Percentiles rank a stretch among this genome's conserved stretches.
These are phyloP conservation scores for Papiliotrema laurentii DNA, from an alignment of 1,284 basidiomycete species.

Conservation along the genomic window DNA sequence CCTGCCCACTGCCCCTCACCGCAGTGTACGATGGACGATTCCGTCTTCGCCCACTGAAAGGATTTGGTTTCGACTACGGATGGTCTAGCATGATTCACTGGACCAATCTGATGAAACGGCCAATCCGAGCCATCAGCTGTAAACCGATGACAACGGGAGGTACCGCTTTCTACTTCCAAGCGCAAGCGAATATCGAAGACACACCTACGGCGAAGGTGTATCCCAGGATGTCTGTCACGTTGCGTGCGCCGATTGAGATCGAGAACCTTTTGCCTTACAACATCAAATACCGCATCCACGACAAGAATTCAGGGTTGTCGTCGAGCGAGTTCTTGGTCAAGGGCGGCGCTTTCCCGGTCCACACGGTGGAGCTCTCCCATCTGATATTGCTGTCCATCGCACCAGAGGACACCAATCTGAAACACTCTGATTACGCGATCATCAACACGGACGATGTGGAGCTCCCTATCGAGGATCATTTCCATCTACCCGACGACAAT, in stretches of 20 bases:
- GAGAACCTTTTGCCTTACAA: conserved; percentile 97
- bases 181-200: conserved; percentile 78
- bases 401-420: conserved; percentile 73
- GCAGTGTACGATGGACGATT: conserved; percentile 79
- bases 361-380: conserved; percentile 93
- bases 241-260: conserved; percentile 93
- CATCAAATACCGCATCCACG: conserved; percentile 91
- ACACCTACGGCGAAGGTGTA: conserved; percentile 68
- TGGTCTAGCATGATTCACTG: conserved; percentile 88
- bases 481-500: conserved; percentile 64
- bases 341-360: conserved; percentile 93
- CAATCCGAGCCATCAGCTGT: conserved; percentile 78
- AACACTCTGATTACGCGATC: conserved; percentile 96
- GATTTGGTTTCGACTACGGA: conserved; percentile 59
- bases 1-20: conserved; percentile 87
- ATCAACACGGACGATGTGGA: conserved; percentile 92
- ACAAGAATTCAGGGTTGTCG: conserved; percentile 85
- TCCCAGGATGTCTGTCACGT: conserved; percentile 75
- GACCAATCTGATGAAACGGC: conserved; percentile 80
- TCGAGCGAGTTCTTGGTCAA: conserved; percentile 82
- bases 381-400: conserved; percentile 87
- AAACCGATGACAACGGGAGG: conserved; percentile 75
- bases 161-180: conserved; percentile 93
- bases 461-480: conserved; percentile 39
- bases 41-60: conserved; percentile 88